Evolutionary conservation across 1,139 yeast genomes (phyloP).

Genomic region (Groenewaldozyma auringiensis): DNA sequence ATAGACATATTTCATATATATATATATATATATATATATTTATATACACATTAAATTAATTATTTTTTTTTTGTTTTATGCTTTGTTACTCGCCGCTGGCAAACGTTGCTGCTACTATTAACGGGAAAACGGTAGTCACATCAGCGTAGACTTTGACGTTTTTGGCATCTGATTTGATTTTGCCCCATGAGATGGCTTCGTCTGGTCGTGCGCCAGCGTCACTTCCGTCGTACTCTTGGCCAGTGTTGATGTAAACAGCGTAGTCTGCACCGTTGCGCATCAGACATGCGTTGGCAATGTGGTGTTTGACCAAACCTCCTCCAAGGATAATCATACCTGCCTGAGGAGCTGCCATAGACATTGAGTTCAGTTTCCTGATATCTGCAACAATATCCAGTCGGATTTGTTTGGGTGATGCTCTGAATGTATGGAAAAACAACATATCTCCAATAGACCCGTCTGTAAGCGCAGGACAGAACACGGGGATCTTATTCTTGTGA

Average conservation of each 20-base stretch:
- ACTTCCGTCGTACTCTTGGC: constrained; percentile 97
- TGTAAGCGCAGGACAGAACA: constrained; percentile 94
- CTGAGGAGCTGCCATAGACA: constrained; percentile 90
- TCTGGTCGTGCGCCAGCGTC: constrained; percentile 99
- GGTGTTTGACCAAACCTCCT: constrained; percentile 95
- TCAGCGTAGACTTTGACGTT: constrained; percentile 91
- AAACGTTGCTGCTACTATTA: constrained; percentile 95
- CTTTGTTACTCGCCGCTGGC: constrained; percentile 39
- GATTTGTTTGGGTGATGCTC: constrained; percentile 81
- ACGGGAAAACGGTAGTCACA: constrained; percentile 91
- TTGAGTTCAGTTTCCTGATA: constrained; percentile 79
- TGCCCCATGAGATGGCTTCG: constrained; percentile 99
- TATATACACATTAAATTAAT: not conserved
- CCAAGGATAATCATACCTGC: constrained; percentile 97
- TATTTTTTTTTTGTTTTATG: not conserved
- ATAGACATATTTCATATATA: not conserved
- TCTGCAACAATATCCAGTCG: constrained; percentile 90
- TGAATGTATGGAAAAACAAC: constrained; percentile 97
- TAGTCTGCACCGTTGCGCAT: constrained; percentile 99
- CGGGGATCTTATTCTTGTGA: constrained; percentile 89
- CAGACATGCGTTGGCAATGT: constrained; percentile 92
- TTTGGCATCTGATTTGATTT: constrained; percentile 88
- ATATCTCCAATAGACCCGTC: constrained; percentile 98
- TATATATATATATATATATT: not conserved
- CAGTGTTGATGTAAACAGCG: constrained; percentile 95